Evolutionary conservation across 2,329 filamentous ascomycete species (phyloP).

Genomic region (Elsinoe fawcettii): DNA sequence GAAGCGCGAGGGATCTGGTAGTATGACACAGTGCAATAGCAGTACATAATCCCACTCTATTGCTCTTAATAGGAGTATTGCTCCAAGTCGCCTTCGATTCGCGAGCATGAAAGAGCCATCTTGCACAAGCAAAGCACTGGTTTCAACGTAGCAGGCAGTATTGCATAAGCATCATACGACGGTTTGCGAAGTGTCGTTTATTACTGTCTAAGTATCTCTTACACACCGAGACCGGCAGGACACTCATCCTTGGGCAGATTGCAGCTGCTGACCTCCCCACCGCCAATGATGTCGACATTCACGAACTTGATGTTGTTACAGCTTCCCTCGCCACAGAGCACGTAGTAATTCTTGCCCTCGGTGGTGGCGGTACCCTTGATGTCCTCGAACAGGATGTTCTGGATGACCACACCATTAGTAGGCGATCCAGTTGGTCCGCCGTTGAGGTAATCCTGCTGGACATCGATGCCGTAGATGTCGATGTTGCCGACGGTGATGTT

Average conservation of each 20-base stretch:
- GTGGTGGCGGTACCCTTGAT: slow-evolving; percentile 39
- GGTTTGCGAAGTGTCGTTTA: too few species aligned
- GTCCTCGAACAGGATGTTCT: slow-evolving; percentile 38
- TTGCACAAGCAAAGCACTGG: too few species aligned
- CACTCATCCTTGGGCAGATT: neutral
- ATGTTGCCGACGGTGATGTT: slow-evolving; percentile 46
- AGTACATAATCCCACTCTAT: neutral
- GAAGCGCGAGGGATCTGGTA: neutral
- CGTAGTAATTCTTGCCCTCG: slow-evolving; percentile 38
- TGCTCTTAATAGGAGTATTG: slow-evolving; percentile 1
- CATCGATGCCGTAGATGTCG: slow-evolving; percentile 48
- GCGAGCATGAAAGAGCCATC: too few species aligned
- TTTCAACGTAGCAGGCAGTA: too few species aligned
- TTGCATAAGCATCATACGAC: too few species aligned
- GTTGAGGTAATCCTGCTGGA: slow-evolving; percentile 53
- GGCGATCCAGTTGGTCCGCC: slow-evolving; percentile 39
- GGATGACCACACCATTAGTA: slow-evolving; percentile 48
- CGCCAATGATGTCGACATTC: slow-evolving; percentile 44
- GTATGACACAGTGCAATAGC: neutral
- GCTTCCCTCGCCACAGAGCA: slow-evolving; percentile 46
- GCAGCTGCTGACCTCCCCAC: slow-evolving; percentile 34
- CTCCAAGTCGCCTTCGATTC: too few species aligned
- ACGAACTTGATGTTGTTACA: slow-evolving; percentile 49
- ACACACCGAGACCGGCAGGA: neutral
- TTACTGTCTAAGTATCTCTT: too few species aligned